Base-by-base conservation (phyloP, 2,329 filamentous ascomycete genomes). In the Diplocarpon mali region DNA sequence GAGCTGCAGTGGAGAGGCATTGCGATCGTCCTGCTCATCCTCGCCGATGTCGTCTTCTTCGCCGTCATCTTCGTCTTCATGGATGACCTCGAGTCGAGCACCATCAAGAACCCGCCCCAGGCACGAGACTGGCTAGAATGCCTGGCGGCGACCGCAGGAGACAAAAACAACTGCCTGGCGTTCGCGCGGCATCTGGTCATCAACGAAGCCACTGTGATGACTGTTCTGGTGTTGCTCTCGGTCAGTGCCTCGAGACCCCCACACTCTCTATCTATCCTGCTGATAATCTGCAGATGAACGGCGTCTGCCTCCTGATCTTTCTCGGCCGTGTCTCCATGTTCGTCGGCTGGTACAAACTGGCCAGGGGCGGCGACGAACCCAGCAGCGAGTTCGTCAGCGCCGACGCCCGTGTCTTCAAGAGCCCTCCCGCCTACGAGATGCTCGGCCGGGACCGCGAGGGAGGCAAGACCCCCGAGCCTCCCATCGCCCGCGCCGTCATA, bases 1-100 rank as follows among this genome's bases (percentile, higher is more conserved):
- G 79, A 85, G 61, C 76, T 96, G 3, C 92, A 98, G 64, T 98
- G 92, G 92, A 78, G 90, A 55, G 90, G 89, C 36, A 90, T 95
- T 48, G 77, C 80, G 35, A 85, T 96, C 49, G 88, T 95, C 12
- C 70, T 93, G 42, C 83, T 95, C 61, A 94, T 96, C 55, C 76
- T 95, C 46, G 76, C 78, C 48, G 89, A 96, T 61, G 87, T 96
- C 50, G 80, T 95, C 57, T 95, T 95, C 71, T 95, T 96, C 65
- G 82, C 89, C 2, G 71, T 95, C 37, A 75, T 95, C 44, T 96
- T 96, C 61, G 82, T 96, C 39, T 85, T 86, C 61, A 76, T 95
- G 59, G 85, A 94, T 64, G 82, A 82, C 55, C 75, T 83, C 13
- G 48, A 57, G 38, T 42, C 50, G 13, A 54, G 49, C 28, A 43